Percentiles rank a stretch among this genome's conserved stretches.
These are phyloP conservation scores for Boletus hoseneyae DNA, from an alignment of 1,284 basidiomycete species.

Conservation along the genomic window DNA sequence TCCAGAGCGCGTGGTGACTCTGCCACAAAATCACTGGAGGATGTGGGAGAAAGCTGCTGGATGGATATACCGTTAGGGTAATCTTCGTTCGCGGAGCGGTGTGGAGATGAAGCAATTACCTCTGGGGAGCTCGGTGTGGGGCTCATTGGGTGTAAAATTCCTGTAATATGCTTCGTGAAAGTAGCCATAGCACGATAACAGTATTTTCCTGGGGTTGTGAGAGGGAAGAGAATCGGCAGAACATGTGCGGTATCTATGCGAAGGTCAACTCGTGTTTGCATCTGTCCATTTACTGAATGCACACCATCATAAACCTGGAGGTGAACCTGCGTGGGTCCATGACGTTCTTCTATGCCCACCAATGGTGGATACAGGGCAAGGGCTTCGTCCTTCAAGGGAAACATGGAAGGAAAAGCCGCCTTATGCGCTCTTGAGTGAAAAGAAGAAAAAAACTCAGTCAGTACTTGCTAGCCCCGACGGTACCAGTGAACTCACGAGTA, in stretches of 20 bases:
- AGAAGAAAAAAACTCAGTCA: neutral
- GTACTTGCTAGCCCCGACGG: neutral
- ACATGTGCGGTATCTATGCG: conserved; percentile 66
- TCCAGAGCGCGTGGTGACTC: neutral
- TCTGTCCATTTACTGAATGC: neutral
- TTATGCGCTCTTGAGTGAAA: conserved; percentile 74
- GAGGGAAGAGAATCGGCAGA: conserved; percentile 77
- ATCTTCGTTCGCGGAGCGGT: conserved; percentile 1
- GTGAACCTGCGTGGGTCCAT: conserved; percentile 83
- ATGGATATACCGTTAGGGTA: neutral
- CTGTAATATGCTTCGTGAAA: conserved; percentile 64
- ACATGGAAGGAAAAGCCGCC: conserved; percentile 80
- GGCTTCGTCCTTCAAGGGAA: conserved; percentile 61
- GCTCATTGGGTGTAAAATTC: conserved; percentile 30
- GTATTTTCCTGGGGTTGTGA: conserved; percentile 79
- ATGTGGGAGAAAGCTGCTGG: conserved; percentile 1
- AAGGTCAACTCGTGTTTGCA: conserved; percentile 3
- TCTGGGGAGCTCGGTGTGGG: conserved; percentile 17
- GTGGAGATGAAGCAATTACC: neutral
- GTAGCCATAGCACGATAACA: conserved; percentile 71
- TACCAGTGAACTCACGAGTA: conserved; percentile 60
- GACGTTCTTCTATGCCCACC: conserved; percentile 59
- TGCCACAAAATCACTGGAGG: conserved; percentile 10
- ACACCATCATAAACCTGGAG: conserved; percentile 82
- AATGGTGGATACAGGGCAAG: conserved; percentile 64